A percentile compares a stretch with the other conserved stretches of the same genome.
phyloP scores from a whole-genome alignment of 352 stramenopile genomes.

The Phytopythium mirpurense region DNA sequence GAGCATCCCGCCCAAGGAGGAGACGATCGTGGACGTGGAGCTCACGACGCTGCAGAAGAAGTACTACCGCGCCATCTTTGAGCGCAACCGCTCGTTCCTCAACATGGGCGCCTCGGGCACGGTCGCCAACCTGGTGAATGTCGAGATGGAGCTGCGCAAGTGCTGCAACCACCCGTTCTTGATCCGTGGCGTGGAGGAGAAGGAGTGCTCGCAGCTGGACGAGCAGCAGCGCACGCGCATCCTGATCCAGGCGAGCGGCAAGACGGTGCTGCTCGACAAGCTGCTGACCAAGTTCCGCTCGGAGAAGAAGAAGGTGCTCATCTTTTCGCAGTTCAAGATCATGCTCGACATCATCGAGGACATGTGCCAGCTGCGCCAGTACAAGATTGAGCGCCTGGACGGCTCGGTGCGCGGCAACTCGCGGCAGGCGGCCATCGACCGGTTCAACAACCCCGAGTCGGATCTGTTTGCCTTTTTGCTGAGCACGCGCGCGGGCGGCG shows the following conservation, averaged over 20 bases:
- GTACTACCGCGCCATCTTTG: constrained; percentile 97
- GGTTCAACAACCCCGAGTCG: constrained; percentile 93
- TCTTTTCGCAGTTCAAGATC: constrained; percentile 99
- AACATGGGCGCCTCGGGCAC: constrained; percentile 86
- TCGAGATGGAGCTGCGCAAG: constrained; percentile 99
- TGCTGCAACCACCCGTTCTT: constrained; percentile 99
- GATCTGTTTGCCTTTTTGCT: constrained; percentile 97
- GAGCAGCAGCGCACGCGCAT: constrained; percentile 67
- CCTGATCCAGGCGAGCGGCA: constrained; percentile 87
- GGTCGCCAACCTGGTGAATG: constrained; percentile 97
- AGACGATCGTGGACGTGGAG: constrained; percentile 99
- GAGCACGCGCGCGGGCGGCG: constrained; percentile 94
- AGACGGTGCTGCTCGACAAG: constrained; percentile 99
- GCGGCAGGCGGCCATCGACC: constrained; percentile 97
- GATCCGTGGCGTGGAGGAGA: constrained; percentile 96
- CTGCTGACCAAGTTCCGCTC: constrained; percentile 95
- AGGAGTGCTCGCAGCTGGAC: constrained; percentile 87
- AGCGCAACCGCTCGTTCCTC: constrained; percentile 94
- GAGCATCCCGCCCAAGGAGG: constrained; percentile 97
- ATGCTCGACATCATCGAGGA: constrained; percentile 97
- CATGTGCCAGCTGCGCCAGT: constrained; percentile 74
- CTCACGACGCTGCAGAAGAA: constrained; percentile 99
- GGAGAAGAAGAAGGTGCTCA: constrained; percentile 98
- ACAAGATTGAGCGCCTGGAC: constrained; percentile 95
- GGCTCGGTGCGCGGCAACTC: constrained; percentile 95